phyloP scores from a whole-genome alignment of 495 filamentous ascomycete genomes.

The Glutinoglossum americanum region DNA sequence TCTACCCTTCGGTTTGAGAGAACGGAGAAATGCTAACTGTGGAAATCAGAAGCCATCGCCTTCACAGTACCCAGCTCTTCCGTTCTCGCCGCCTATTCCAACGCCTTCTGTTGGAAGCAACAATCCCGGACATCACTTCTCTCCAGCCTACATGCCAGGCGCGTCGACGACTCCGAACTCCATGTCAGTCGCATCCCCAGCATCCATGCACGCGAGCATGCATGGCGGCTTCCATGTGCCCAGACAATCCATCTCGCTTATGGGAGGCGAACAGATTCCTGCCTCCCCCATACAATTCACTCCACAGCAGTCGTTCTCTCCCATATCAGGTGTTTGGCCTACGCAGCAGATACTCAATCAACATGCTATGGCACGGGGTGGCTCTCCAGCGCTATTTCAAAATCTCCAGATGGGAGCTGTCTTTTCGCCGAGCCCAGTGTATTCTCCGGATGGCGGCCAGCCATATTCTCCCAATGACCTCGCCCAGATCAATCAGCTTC shows the following conservation, averaged over 20 bases:
- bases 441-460: constrained; percentile 24
- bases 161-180: constrained; percentile 32
- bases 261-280: constrained; percentile 12
- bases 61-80: constrained; percentile 35
- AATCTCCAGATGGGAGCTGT: constrained; percentile 23
- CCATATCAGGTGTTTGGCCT: constrained; percentile 22
- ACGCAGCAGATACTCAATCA: constrained; percentile 31
- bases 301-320: constrained; percentile 11
- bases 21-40: background rate
- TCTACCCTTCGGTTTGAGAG: background rate
- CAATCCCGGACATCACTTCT: constrained; percentile 36
- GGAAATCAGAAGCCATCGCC: constrained; percentile 23
- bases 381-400: constrained; percentile 27
- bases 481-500: constrained; percentile 17
- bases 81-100: constrained; percentile 56
- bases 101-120: constrained; percentile 41
- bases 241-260: constrained; percentile 30
- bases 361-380: constrained; percentile 27
- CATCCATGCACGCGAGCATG: constrained; percentile 4
- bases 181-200: constrained; percentile 10
- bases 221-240: constrained; percentile 26
- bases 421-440: constrained; percentile 29
- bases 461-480: constrained; percentile 9
- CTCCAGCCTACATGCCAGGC: constrained; percentile 28
- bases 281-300: constrained; percentile 11